A percentile compares a stretch with the other conserved stretches of the same genome.
These are phyloP conservation scores for Bipolaris gigantea DNA, from an alignment of 2,329 filamentous ascomycete genomes.

Conservation along the genomic window DNA sequence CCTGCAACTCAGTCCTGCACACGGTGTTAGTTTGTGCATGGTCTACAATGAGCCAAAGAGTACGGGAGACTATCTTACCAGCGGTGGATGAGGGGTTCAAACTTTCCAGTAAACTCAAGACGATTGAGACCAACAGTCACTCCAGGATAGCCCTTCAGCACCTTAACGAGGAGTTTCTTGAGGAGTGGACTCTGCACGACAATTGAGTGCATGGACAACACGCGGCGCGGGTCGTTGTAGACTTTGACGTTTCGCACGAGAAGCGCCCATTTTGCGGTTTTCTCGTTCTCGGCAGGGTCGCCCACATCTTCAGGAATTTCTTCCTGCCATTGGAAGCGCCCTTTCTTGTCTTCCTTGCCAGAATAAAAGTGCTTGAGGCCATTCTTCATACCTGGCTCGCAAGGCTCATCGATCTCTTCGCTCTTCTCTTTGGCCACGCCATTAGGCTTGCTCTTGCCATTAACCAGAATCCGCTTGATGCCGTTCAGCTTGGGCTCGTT, in stretches of 20 bases:
- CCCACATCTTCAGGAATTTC: constrained; percentile 39
- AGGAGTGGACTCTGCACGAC: constrained; percentile 66
- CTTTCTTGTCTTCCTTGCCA: constrained; percentile 48
- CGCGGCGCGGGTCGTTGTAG: constrained; percentile 58
- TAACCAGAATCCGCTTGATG: constrained; percentile 17
- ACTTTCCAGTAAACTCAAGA: constrained; percentile 63
- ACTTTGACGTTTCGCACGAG: constrained; percentile 48
- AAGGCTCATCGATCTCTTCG: constrained; percentile 18
- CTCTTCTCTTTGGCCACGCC: constrained; percentile 6
- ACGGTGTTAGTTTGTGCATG: neutral
- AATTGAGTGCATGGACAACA: constrained; percentile 64
- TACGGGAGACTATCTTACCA: constrained; percentile 49
- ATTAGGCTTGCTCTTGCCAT: constrained; percentile 11
- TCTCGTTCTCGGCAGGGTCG: constrained; percentile 57
- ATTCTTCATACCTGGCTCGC: constrained; percentile 43
- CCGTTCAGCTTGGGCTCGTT: constrained; percentile 9
- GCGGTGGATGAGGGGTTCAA: constrained; percentile 67
- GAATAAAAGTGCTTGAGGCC: constrained; percentile 54
- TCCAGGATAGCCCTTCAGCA: constrained; percentile 63
- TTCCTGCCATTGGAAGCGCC: constrained; percentile 41
- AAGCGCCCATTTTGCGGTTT: constrained; percentile 62
- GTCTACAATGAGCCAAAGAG: neutral
- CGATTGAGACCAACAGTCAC: constrained; percentile 64
- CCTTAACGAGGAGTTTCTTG: constrained; percentile 58
- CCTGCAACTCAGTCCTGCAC: constrained; percentile 31